Percentiles rank a stretch among this genome's conserved stretches.
Evolutionary conservation across 805 yeast species (phyloP).

Genomic region (Barnettozyma californica): DNA sequence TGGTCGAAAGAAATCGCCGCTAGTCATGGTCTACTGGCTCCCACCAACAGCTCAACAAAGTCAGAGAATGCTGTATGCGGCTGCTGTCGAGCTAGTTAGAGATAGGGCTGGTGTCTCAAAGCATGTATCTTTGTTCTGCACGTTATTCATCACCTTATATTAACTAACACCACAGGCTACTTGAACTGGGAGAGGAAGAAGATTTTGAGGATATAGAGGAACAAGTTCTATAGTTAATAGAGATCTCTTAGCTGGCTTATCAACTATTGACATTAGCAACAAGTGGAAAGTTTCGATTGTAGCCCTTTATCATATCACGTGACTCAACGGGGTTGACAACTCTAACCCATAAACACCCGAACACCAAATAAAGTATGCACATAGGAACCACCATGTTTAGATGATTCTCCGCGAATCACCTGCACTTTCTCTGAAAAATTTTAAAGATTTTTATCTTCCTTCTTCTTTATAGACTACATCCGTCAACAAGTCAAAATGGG

Average conservation of each 20-base stretch:
- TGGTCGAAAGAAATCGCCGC: constrained; percentile 69
- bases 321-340: neutral
- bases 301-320: neutral
- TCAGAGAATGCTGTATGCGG: constrained; percentile 83
- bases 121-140: constrained; percentile 16
- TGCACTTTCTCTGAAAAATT: neutral
- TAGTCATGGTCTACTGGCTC: constrained; percentile 79
- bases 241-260: no score
- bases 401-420: neutral
- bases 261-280: no score
- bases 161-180: constrained; percentile 36
- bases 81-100: constrained; percentile 77
- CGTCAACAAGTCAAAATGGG: constrained; percentile 76
- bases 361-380: no score
- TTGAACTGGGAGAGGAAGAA: constrained; percentile 62
- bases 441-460: constrained; percentile 1
- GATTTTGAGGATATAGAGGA: constrained; percentile 58
- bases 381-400: no score
- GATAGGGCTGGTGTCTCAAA: constrained; percentile 40
- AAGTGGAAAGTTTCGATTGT: neutral
- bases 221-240: constrained; percentile 10
- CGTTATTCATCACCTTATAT: constrained; percentile 3
- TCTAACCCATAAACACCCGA: no score
- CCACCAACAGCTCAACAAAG: constrained; percentile 85
- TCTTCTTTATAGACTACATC: constrained; percentile 7